Base-by-base conservation (phyloP, 2,329 filamentous ascomycete species). In the Alternaria tenuissima region DNA sequence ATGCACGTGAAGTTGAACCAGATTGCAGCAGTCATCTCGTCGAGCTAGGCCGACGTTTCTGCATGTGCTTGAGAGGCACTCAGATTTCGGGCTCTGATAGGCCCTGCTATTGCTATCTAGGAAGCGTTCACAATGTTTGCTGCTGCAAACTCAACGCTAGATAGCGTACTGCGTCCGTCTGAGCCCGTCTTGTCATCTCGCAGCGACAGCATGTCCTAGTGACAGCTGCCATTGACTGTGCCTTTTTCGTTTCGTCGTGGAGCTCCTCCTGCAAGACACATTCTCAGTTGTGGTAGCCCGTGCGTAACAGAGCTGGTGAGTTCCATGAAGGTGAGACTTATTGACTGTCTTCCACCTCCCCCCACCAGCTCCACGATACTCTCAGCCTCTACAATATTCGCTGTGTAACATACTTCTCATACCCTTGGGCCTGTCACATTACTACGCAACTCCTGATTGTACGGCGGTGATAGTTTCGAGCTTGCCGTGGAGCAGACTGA, bases 231-330 rank as follows among this genome's bases (percentile, higher is more conserved):
- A 12, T 52, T 41, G 22, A 48, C 24, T 14, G 3, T 24, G 22
- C 28, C 20, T 46, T 30, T 26, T 32, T 30, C 20, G 2, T n/a
- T 36, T 44, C 39, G 7, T 8, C 1, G 24, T 34, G 7, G 26
- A 12, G 46, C 22, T 38, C 7, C 11, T 44, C 16, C 22, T 22
- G 9, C 18, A 28, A 7, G 38, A 26, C 46, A 30, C 30, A 28
- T 38, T 55, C 39, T 47, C 46, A 56, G 32, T 52, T 20, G 32
- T 7, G 38, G 18, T 34, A 51, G 59, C 8, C 59, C 41, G 55
- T 61, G 59, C 59, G 38, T 12, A 3, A 41, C 3, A 26, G 22
- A 14, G 22, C 20, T 30, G 51, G 39, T 26, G 22, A 32, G 55
- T 55, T 32, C n/a, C 22, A 26, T 47, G 8, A 38, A 44, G 36